These are phyloP conservation scores for Mycena amicta DNA, from an alignment of 768 basidiomycete species.

Conservation along the genomic window DNA sequence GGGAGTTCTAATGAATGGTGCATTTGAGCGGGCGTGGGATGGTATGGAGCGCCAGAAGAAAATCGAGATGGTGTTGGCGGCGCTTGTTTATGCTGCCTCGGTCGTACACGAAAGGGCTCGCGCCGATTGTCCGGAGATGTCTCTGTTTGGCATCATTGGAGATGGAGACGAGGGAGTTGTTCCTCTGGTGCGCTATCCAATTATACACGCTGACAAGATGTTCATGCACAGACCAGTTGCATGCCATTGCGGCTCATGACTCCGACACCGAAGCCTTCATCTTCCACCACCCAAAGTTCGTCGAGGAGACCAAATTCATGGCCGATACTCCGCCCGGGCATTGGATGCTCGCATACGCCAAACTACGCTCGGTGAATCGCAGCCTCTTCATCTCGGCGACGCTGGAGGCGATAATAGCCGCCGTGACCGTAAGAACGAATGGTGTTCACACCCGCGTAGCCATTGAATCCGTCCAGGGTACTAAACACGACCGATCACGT, in stretches of 20 bases:
- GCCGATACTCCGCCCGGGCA: neutral
- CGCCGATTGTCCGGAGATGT: conserved; percentile 11
- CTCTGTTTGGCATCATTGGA: neutral
- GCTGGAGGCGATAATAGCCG: neutral
- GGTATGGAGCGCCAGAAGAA: neutral
- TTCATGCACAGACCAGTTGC: no score
- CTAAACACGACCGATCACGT: neutral
- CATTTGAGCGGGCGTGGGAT: conserved; percentile 5
- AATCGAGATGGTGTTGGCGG: neutral
- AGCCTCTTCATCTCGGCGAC: neutral
- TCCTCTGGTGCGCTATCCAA: neutral
- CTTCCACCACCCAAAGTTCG: neutral
- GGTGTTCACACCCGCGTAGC: neutral
- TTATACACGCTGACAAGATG: neutral
- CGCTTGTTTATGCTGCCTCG: conserved; percentile 1
- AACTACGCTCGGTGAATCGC: neutral
- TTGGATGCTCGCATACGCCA: neutral
- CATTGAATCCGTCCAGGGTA: neutral
- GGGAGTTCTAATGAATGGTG: neutral
- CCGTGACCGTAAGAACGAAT: no score
- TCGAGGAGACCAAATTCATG: neutral
- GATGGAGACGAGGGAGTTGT: neutral
- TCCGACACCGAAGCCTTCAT: neutral
- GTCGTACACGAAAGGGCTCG: conserved; percentile 6
- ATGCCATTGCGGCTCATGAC: no score